Evolutionary conservation across 768 basidiomycete species (phyloP).

Genomic region (Saitozyma sp.): DNA sequence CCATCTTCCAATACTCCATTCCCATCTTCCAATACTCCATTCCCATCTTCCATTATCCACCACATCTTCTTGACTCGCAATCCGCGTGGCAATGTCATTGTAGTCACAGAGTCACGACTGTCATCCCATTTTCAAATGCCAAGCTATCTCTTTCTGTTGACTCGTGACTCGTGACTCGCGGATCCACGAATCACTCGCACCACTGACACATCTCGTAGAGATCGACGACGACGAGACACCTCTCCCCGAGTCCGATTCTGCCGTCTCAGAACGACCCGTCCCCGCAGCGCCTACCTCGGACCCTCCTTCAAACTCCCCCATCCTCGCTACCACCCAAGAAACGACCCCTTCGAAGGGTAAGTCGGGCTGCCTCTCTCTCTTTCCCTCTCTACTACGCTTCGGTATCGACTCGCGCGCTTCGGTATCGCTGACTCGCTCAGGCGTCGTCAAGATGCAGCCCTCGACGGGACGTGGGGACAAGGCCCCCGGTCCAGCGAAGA

Average conservation of each 20-base stretch:
- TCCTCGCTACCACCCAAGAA: conserved; percentile 14
- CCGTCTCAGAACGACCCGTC: conserved; percentile 6
- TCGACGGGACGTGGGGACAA: background rate
- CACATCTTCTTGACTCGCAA: background rate
- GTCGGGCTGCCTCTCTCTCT: too few relatives aligned
- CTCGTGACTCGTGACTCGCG: too few relatives aligned
- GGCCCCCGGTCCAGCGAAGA: background rate
- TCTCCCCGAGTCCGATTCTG: conserved; percentile 6
- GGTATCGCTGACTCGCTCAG: too few relatives aligned
- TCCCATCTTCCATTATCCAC: background rate
- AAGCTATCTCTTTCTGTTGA: too few relatives aligned
- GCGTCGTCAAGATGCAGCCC: conserved; percentile 7
- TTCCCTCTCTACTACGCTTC: too few relatives aligned
- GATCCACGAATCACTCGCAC: too few relatives aligned
- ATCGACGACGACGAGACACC: conserved; percentile 41
- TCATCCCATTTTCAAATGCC: too few relatives aligned
- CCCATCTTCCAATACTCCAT: background rate
- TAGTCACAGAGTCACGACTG: too few relatives aligned
- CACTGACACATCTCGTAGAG: conserved; percentile 16
- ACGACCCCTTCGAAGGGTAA: conserved; percentile 23
- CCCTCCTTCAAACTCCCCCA: conserved; percentile 26
- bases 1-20: background rate
- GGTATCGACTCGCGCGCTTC: too few relatives aligned
- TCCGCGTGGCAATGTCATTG: too few relatives aligned
- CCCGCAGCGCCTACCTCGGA: conserved; percentile 20